A percentile compares a stretch with the other conserved stretches of the same genome.
These are phyloP conservation scores for Lipomyces lipofer DNA, from an alignment of 805 yeast genomes.

Conservation along the genomic window DNA sequence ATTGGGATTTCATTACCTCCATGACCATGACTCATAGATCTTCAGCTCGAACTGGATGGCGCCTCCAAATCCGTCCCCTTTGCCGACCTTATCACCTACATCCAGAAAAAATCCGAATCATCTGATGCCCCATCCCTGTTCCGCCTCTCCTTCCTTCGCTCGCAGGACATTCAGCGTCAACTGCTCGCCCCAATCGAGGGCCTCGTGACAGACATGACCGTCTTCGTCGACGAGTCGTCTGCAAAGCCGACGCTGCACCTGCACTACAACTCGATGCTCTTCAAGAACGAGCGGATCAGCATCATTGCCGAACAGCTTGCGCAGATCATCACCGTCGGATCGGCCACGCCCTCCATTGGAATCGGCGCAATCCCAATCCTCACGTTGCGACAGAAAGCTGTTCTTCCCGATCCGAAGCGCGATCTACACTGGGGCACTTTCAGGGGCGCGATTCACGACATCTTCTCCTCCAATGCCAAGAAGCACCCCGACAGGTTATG, in stretches of 20 bases:
- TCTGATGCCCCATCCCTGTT: conserved; percentile 65
- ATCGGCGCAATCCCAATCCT: conserved; percentile 67
- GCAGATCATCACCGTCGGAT: conserved; percentile 47
- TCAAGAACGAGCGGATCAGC: conserved; percentile 64
- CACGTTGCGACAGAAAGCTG: conserved; percentile 60
- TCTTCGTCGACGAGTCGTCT: conserved; percentile 45
- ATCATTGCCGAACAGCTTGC: conserved; percentile 71
- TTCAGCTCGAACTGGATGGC: conserved; percentile 34
- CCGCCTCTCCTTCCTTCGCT: conserved; percentile 41
- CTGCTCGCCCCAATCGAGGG: conserved; percentile 24
- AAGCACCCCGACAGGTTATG: conserved; percentile 83
- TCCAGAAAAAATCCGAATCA: conserved; percentile 52
- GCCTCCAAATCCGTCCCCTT: conserved; percentile 49
- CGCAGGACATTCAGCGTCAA: conserved; percentile 14
- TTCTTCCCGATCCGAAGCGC: conserved; percentile 82
- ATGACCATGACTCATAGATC: not conserved
- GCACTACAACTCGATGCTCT: conserved; percentile 75
- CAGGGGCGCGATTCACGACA: conserved; percentile 96
- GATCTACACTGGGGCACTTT: conserved; percentile 88
- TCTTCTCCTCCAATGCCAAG: conserved; percentile 83
- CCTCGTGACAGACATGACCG: conserved; percentile 58
- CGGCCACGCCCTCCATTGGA: conserved; percentile 39
- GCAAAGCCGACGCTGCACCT: conserved; percentile 40
- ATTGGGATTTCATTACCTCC: too few relatives aligned
- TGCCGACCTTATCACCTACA: conserved; percentile 54